Conservation (phyloP, 176 grass and related monocot genomes). For the Carex littledalei region DNA sequence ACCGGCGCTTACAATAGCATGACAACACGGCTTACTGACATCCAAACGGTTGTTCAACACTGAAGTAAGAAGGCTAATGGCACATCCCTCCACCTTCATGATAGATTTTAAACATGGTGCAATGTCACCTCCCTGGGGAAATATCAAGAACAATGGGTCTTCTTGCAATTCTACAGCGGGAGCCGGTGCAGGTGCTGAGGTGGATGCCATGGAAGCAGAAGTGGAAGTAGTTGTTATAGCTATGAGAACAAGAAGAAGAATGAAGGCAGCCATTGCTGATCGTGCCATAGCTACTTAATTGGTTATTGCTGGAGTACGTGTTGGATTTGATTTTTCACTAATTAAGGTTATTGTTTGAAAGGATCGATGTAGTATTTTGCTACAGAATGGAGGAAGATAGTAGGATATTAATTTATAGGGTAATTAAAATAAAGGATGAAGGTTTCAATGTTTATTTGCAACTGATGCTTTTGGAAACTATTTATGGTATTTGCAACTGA, state of each 20-base stretch:
- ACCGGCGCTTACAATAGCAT: neutral
- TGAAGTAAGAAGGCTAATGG: neutral
- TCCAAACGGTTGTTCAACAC: neutral
- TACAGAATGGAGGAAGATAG: neutral
- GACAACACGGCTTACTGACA: neutral
- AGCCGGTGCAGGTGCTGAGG: neutral
- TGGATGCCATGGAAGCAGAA: neutral
- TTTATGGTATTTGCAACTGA: too few species aligned
- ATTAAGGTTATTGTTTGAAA: neutral
- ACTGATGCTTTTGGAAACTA: neutral
- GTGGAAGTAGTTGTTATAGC: neutral
- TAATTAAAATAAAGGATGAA: neutral
- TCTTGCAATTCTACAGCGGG: neutral
- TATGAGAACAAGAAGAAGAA: neutral
- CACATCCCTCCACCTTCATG: neutral
- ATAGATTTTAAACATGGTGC: neutral
- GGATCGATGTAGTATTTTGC: neutral
- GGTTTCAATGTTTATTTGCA: neutral
- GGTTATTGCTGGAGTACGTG: neutral
- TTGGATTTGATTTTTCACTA: neutral
- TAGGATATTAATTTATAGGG: neutral
- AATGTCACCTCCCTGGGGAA: neutral
- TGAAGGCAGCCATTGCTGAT: neutral
- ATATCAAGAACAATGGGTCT: neutral
- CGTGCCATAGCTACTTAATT: neutral